A percentile compares a stretch with the other conserved stretches of the same genome.
These are phyloP conservation scores for Paspalum notatum DNA, from an alignment of 176 grass and related monocot genomes.

Conservation along the genomic window DNA sequence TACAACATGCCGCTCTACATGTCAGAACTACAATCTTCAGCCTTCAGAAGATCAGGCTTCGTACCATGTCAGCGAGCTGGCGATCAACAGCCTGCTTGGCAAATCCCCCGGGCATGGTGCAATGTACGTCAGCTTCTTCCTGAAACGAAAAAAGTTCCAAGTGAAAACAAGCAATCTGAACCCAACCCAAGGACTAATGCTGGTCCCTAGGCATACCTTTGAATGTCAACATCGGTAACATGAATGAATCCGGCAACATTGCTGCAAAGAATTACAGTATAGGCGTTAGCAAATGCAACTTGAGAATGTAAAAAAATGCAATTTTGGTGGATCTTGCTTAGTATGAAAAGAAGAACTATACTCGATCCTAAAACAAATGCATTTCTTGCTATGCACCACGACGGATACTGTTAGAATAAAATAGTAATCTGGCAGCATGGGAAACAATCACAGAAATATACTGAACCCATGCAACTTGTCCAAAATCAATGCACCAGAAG, in stretches of 20 bases:
- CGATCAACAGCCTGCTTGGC: constrained; percentile 82
- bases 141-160: constrained; percentile 38
- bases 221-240: constrained; percentile 91
- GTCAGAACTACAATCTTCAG: background rate
- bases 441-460: background rate
- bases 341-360: background rate
- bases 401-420: background rate
- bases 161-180: background rate
- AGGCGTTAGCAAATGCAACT: constrained; percentile 22
- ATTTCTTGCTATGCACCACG: too few relatives aligned
- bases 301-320: background rate
- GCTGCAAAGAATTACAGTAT: constrained; percentile 51
- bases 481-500: background rate
- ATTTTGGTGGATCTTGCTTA: background rate
- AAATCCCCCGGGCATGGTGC: constrained; percentile 80
- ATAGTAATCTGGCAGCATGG: background rate
- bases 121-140: constrained; percentile 93
- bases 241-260: constrained; percentile 93
- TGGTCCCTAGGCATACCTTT: constrained; percentile 49
- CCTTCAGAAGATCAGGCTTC: constrained; percentile 55
- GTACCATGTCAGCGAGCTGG: constrained; percentile 84
- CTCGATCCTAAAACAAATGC: too few relatives aligned
- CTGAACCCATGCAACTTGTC: background rate
- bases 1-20: constrained; percentile 11
- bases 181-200: background rate